Base-by-base conservation (phyloP, 176 grass and related monocot species). In the Typha latifolia region DNA sequence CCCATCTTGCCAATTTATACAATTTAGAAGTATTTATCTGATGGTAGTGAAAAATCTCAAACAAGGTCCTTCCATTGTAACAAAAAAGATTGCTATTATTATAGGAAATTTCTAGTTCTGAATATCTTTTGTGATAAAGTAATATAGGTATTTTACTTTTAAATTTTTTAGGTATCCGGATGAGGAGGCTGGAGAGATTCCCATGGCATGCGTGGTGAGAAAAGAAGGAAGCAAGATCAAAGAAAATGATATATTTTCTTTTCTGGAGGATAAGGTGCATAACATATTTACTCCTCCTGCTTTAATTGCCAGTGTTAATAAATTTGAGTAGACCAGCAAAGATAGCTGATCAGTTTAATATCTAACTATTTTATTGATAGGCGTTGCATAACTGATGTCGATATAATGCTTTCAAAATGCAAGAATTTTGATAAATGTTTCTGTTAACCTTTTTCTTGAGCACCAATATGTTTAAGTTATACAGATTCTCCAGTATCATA, bases 111-210 rank as follows among this genome's bases (percentile, higher is more conserved):
- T 26, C 24, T 26, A 26, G 24, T 1, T 26, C 24, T 26, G 24
- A 26, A 26, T 26, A 26, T 26, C 24, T 26, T 26, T 26, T 26
- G 24, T 2, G 2, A 26, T 26, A 2, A 37, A 37, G 34, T 18
- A n/a, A n/a, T 12, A 8, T 26, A 12, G 12, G 10, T 52, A 2
- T n/a, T 2, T 64, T 51, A 31, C 15, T 70, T 10, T 22, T 77
- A 51, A n/a, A 49, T 20, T 70, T 53, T 51, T 70, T 49, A 86
- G 84, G 14, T 61, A 86, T 56, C 76, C 85, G 6, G 76, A 87
- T 64, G 80, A 73, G 67, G 80, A 80, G 48, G 76, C 80, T 6
- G 85, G 85, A 49, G 85, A 87, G 72, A 77, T 87, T 47, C 85
- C 85, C 1, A 72, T 80, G 76, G 85, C 85, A 27, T 87, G 72